Evolutionary conservation across 495 filamentous ascomycete species (phyloP).

Genomic region (Hypoxylon cercidicola): DNA sequence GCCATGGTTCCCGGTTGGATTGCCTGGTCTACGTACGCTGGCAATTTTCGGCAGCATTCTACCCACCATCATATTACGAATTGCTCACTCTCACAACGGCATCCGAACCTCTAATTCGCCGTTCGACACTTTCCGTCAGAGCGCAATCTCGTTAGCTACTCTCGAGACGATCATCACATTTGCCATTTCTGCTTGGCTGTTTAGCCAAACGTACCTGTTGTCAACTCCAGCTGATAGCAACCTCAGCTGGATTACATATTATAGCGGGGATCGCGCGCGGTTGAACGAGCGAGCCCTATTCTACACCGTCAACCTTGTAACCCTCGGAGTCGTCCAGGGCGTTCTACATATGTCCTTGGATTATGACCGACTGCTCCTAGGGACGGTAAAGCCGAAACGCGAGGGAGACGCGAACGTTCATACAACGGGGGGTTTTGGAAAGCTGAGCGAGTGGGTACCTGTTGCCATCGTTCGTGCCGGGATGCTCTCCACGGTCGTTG

Average conservation of each 20-base stretch:
- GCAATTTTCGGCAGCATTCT: constrained; percentile 80
- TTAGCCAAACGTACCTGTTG: constrained; percentile 84
- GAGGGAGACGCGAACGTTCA: constrained; percentile 25
- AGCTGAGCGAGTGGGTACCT: constrained; percentile 29
- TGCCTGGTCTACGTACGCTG: constrained; percentile 76
- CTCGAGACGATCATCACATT: constrained; percentile 77
- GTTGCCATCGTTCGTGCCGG: constrained; percentile 33
- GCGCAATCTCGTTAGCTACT: constrained; percentile 65
- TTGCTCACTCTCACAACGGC: constrained; percentile 84
- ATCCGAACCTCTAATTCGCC: constrained; percentile 74
- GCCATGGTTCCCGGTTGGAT: constrained; percentile 86
- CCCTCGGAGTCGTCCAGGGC: constrained; percentile 75
- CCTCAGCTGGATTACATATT: constrained; percentile 75
- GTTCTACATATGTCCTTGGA: constrained; percentile 76
- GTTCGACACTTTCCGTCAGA: constrained; percentile 67
- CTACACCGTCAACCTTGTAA: constrained; percentile 73
- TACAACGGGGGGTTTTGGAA: constrained; percentile 12
- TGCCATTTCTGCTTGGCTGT: constrained; percentile 80
- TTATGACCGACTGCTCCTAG: constrained; percentile 73
- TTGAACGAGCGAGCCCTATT: constrained; percentile 91
- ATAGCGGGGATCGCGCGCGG: constrained; percentile 73
- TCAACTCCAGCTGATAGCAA: constrained; percentile 71
- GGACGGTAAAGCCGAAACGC: constrained; percentile 45
- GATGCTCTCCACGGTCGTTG: constrained; percentile 52
- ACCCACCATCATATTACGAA: constrained; percentile 76